phyloP scores from a whole-genome alignment of 2,329 filamentous ascomycete species.

The Monosporascus cannonballus region DNA sequence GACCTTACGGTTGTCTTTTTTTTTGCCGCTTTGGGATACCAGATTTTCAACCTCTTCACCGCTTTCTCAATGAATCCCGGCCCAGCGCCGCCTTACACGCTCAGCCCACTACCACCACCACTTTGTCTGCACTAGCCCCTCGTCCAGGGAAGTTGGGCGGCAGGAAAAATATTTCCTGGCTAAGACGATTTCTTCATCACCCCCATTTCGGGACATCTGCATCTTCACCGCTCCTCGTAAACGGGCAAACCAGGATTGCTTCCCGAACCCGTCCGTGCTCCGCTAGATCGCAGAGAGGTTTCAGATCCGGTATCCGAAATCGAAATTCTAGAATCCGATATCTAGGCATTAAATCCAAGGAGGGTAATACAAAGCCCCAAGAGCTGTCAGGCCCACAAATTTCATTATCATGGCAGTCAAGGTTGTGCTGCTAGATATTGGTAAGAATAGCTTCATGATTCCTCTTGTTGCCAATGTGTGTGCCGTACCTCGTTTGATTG shows the following conservation, averaged over 20 bases:
- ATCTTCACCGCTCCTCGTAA: constrained; percentile 18
- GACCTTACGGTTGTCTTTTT: neutral
- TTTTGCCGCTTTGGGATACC: constrained; percentile 8
- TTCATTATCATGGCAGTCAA: constrained; percentile 28
- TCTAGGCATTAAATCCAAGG: too few relatives aligned
- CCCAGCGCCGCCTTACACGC: constrained; percentile 12
- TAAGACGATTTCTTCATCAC: neutral
- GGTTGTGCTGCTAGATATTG: constrained; percentile 52
- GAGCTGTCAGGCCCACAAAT: too few relatives aligned
- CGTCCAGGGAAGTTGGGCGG: constrained; percentile 2
- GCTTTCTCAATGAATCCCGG: constrained; percentile 22
- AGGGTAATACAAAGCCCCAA: too few relatives aligned
- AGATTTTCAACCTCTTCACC: constrained; percentile 21
- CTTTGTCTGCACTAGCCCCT: constrained; percentile 12
- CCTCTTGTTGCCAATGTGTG: constrained; percentile 12
- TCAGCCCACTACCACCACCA: constrained; percentile 6
- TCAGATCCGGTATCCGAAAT: constrained; percentile 1
- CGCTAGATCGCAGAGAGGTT: constrained; percentile 7
- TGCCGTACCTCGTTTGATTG: constrained; percentile 14
- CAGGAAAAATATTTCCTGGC: neutral
- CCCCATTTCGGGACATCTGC: neutral
- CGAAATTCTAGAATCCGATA: constrained; percentile 6
- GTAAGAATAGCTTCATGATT: constrained; percentile 34
- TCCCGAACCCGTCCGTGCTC: constrained; percentile 6
- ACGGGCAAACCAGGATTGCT: constrained; percentile 16